Conservation (phyloP, 768 basidiomycete genomes). For the Lepiota venenata region DNA sequence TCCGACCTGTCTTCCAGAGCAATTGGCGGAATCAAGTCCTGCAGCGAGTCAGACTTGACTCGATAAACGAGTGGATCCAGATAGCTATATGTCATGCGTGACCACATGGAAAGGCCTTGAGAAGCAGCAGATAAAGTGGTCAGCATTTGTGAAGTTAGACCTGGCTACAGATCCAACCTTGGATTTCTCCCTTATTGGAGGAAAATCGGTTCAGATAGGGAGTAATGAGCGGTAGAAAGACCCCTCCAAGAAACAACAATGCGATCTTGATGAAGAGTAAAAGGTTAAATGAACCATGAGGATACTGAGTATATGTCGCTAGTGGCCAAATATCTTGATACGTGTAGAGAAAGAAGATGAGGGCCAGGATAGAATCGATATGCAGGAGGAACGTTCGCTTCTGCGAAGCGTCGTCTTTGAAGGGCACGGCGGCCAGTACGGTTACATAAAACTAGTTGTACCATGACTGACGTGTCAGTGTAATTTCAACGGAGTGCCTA, state of each 20-base stretch:
- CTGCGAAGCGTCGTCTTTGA: background rate
- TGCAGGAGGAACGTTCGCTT: background rate
- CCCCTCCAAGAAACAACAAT: constrained; percentile 2
- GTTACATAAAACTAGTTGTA: background rate
- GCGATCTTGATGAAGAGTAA: constrained; percentile 25
- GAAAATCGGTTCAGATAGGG: constrained; percentile 26
- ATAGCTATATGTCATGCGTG: constrained; percentile 45
- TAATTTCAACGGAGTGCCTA: too few species aligned
- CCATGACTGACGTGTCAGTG: too few species aligned
- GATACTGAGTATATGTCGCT: constrained; percentile 39
- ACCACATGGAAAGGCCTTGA: constrained; percentile 39
- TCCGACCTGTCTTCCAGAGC: constrained; percentile 48
- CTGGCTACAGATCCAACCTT: background rate
- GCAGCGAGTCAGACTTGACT: constrained; percentile 40
- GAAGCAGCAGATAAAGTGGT: too few species aligned
- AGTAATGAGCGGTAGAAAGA: constrained; percentile 46
- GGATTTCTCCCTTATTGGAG: background rate
- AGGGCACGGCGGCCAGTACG: background rate
- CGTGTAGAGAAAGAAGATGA: constrained; percentile 35
- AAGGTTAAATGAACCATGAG: constrained; percentile 43
- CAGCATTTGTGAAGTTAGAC: too few species aligned
- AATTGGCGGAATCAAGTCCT: constrained; percentile 60
- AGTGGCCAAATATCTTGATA: constrained; percentile 61
- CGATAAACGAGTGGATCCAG: constrained; percentile 47
- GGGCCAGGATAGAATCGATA: background rate